Evolutionary conservation across 2,329 filamentous ascomycete genomes (phyloP).

Genomic region (Sarocladium strictum): DNA sequence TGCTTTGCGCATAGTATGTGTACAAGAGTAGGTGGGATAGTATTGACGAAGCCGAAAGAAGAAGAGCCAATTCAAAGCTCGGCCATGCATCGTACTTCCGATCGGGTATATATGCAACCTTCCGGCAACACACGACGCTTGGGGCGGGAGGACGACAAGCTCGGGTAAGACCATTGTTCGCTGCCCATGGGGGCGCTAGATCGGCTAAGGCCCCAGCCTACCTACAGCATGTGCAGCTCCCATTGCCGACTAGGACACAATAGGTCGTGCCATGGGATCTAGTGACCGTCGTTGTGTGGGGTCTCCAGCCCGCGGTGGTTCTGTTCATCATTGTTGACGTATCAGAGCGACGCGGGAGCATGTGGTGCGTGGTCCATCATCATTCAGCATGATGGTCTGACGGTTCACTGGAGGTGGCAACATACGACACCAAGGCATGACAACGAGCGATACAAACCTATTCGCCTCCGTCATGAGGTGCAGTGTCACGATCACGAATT

Average conservation of each 20-base stretch:
- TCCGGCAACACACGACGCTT: constrained; percentile 7
- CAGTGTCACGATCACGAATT: not conserved
- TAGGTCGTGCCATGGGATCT: not conserved
- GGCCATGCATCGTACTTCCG: constrained; percentile 7
- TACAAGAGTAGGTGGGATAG: not conserved
- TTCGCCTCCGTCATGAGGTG: not conserved
- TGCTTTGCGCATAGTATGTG: not conserved
- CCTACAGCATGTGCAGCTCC: not conserved
- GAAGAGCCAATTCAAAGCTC: not conserved
- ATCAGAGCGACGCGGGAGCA: not conserved
- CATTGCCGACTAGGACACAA: constrained; percentile 6
- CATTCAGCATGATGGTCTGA: not conserved
- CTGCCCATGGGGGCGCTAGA: constrained; percentile 1
- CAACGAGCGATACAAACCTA: not conserved
- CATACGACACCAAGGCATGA: not conserved
- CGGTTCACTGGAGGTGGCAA: not conserved
- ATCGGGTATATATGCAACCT: constrained; percentile 8
- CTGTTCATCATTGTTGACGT: constrained; percentile 2
- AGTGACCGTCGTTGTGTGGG: constrained; percentile 1
- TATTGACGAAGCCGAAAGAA: not conserved
- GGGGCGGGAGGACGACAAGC: constrained; percentile 4
- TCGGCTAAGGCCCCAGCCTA: constrained; percentile 6
- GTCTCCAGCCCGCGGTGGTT: constrained; percentile 5
- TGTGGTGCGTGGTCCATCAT: not conserved
- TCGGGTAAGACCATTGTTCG: not conserved